Percentiles rank a stretch among this genome's conserved stretches.
Evolutionary conservation across 371 early-diverging fungal genomes (phyloP).

Genomic region (Umbelopsis sp.): DNA sequence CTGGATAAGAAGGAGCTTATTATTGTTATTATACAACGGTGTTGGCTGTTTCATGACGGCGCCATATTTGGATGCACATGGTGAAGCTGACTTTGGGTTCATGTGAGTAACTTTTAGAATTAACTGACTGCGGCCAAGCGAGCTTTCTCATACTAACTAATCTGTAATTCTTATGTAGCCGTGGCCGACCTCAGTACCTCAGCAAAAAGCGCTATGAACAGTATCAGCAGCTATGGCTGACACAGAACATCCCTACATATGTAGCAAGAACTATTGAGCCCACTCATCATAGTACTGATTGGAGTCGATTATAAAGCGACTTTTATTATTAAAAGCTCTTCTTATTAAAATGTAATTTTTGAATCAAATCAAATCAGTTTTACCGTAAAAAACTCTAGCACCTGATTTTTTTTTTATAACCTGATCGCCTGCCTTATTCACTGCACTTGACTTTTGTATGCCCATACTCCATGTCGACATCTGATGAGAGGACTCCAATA

Average conservation of each 20-base stretch:
- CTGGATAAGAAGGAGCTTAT: slow-evolving; percentile 81
- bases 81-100: slow-evolving; percentile 84
- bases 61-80: slow-evolving; percentile 95
- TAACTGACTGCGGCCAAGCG: no score
- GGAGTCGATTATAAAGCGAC: slow-evolving; percentile 1
- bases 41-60: slow-evolving; percentile 88
- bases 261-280: slow-evolving; percentile 89
- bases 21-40: slow-evolving; percentile 77
- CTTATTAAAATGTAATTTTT: no score
- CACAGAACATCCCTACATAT: slow-evolving; percentile 83
- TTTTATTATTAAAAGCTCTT: not conserved
- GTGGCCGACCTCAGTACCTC: slow-evolving; percentile 88
- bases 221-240: slow-evolving; percentile 82
- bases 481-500: not conserved
- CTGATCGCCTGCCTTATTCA: not conserved
- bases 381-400: not conserved
- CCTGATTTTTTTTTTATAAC: not conserved
- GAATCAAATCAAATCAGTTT: no score
- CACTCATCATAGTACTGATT: slow-evolving; percentile 7
- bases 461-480: not conserved
- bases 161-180: slow-evolving; percentile 36
- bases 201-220: slow-evolving; percentile 89
- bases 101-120: slow-evolving; percentile 40
- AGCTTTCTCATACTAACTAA: not conserved
- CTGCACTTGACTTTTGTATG: not conserved